phyloP scores from a whole-genome alignment of 106 monocot genomes.

The Acanthochlamys bracteata region DNA sequence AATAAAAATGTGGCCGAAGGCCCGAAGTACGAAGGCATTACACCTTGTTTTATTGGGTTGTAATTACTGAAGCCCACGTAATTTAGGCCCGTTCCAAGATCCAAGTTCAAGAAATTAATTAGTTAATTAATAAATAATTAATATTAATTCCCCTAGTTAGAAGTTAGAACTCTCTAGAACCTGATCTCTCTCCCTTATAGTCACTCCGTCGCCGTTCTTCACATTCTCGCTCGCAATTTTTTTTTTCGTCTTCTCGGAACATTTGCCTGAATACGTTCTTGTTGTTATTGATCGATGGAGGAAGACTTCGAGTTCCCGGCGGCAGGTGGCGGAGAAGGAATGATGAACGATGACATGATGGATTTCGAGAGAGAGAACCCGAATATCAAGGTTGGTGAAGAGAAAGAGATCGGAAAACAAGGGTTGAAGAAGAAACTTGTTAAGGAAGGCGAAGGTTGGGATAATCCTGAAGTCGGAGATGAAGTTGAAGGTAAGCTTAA shows the following conservation, averaged over 20 bases:
- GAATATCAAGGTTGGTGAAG: conserved; percentile 65
- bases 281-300: conserved; percentile 21
- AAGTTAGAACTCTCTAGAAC: conserved; percentile 12
- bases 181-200: not conserved
- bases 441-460: conserved; percentile 81
- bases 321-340: conserved; percentile 16
- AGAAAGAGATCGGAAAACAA: conserved; percentile 85
- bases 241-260: not conserved
- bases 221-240: not conserved
- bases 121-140: no score
- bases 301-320: conserved; percentile 64
- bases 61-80: no score
- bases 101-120: no score
- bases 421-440: conserved; percentile 88
- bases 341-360: conserved; percentile 36
- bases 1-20: no score
- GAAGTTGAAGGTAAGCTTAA: conserved; percentile 66
- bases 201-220: no score
- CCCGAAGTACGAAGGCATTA: no score
- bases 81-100: no score
- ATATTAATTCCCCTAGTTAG: no score
- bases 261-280: not conserved
- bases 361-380: conserved; percentile 24
- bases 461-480: conserved; percentile 77
- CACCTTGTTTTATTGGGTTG: no score